Conservation (phyloP, 495 filamentous ascomycete genomes). For the Podospora comata region DNA sequence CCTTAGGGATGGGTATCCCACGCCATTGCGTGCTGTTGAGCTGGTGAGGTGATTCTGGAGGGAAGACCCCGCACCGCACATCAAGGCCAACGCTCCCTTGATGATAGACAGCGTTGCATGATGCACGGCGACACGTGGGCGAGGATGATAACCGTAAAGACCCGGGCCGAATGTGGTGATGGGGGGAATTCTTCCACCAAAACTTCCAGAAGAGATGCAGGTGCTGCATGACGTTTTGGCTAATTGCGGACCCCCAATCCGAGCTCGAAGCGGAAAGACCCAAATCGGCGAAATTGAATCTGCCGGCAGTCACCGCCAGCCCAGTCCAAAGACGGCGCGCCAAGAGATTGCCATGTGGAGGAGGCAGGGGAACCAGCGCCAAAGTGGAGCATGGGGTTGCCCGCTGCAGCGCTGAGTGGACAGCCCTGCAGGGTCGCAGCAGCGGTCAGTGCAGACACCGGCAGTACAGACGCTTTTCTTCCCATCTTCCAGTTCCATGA, state of each 20-base stretch:
- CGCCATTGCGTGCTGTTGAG: no score
- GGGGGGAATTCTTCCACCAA: slow-evolving; percentile 5
- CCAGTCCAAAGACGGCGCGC: background rate
- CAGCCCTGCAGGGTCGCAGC: slow-evolving; percentile 3
- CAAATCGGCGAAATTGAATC: background rate
- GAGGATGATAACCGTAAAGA: background rate
- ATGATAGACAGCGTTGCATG: background rate
- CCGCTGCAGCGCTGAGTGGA: background rate
- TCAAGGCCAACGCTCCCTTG: no score
- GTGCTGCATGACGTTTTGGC: slow-evolving; percentile 1
- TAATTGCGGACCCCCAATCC: slow-evolving; percentile 4
- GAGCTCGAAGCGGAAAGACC: slow-evolving; percentile 1
- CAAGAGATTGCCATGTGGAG: slow-evolving; percentile 4
- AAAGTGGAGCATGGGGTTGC: no score
- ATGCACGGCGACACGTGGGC: background rate
- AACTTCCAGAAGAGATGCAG: slow-evolving; percentile 7
- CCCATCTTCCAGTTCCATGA: background rate
- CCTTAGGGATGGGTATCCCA: no score
- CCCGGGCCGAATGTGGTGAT: no score
- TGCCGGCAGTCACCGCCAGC: slow-evolving; percentile 5
- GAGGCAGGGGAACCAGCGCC: background rate
- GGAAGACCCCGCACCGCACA: background rate
- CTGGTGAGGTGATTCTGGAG: background rate
- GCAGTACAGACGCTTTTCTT: background rate
- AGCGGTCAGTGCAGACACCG: slow-evolving; percentile 3